Evolutionary conservation across 2,329 filamentous ascomycete genomes (phyloP).

Genomic region (Penicillium corylophilum): DNA sequence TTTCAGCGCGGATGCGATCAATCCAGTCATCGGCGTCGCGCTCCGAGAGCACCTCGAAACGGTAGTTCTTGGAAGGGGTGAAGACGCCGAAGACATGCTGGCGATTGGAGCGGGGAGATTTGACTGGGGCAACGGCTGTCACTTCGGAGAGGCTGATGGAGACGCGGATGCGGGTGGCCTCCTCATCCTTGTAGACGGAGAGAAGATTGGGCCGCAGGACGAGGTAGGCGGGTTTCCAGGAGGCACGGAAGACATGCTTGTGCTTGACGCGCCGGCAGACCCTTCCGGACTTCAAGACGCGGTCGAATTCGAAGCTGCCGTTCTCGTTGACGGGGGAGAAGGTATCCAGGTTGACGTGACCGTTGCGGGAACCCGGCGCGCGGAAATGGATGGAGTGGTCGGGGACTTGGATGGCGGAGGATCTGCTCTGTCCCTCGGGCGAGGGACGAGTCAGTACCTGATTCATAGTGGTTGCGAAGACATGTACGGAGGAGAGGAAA

Average conservation of each 20-base stretch:
- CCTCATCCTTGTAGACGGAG: slow-evolving; percentile 88
- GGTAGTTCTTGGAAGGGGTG: slow-evolving; percentile 85
- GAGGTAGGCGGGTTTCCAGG: slow-evolving; percentile 86
- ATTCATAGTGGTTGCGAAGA: slow-evolving; percentile 23
- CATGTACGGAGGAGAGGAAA: neutral
- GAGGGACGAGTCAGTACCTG: slow-evolving; percentile 23
- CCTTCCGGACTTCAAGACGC: slow-evolving; percentile 84
- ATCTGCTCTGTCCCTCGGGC: slow-evolving; percentile 23
- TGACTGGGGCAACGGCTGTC: slow-evolving; percentile 84
- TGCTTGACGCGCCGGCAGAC: slow-evolving; percentile 87
- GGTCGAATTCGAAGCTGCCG: slow-evolving; percentile 93
- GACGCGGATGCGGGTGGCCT: slow-evolving; percentile 84
- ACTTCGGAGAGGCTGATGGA: slow-evolving; percentile 87
- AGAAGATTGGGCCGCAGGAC: slow-evolving; percentile 88
- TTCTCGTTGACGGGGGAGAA: slow-evolving; percentile 90
- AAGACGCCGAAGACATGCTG: slow-evolving; percentile 90
- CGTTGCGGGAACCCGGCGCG: slow-evolving; percentile 34
- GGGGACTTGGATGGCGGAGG: slow-evolving; percentile 29
- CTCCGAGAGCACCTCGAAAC: slow-evolving; percentile 73
- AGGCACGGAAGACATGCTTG: slow-evolving; percentile 77
- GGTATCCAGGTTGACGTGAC: slow-evolving; percentile 59
- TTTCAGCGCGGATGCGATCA: slow-evolving; percentile 71
- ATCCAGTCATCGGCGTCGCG: slow-evolving; percentile 86
- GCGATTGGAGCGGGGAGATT: slow-evolving; percentile 82
- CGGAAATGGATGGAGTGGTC: slow-evolving; percentile 24